A percentile compares a stretch with the other conserved stretches of the same genome.
Conservation (phyloP, 345 rosid species). For the Erucastrum elatum region DNA sequence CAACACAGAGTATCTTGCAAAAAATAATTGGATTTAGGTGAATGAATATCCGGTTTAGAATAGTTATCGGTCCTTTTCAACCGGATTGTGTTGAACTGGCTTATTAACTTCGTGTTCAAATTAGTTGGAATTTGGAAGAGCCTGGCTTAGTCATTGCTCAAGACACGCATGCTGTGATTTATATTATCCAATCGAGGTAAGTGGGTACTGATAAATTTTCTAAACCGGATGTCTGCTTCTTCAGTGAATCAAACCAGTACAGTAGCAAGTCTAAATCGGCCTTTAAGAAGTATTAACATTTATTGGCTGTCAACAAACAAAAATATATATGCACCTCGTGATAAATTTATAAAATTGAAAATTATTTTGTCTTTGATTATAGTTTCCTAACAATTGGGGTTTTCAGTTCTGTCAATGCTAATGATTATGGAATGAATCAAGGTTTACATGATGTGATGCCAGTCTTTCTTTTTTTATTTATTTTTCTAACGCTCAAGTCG, state of each 20-base stretch:
- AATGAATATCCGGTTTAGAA: background rate
- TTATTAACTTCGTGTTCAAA: background rate
- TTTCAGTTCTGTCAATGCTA: slow-evolving; percentile 14
- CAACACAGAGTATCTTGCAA: background rate
- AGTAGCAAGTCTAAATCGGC: too few species aligned
- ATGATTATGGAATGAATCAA: slow-evolving; percentile 12
- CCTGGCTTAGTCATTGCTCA: background rate
- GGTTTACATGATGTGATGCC: slow-evolving; percentile 1
- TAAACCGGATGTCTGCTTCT: too few species aligned
- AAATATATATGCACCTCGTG: background rate
- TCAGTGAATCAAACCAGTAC: too few species aligned
- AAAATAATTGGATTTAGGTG: background rate
- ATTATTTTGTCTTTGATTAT: too few species aligned
- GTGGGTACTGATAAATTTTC: too few species aligned
- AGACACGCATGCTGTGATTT: background rate
- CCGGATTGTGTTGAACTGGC: background rate
- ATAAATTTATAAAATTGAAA: background rate
- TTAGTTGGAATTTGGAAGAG: background rate
- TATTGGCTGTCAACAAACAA: background rate
- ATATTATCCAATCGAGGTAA: too few species aligned
- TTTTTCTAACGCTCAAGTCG: background rate
- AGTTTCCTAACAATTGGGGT: background rate
- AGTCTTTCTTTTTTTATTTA: background rate
- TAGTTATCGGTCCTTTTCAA: background rate
- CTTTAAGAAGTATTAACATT: background rate